phyloP scores from a whole-genome alignment of 1,284 basidiomycete species.

The Trichosporon inkin region DNA sequence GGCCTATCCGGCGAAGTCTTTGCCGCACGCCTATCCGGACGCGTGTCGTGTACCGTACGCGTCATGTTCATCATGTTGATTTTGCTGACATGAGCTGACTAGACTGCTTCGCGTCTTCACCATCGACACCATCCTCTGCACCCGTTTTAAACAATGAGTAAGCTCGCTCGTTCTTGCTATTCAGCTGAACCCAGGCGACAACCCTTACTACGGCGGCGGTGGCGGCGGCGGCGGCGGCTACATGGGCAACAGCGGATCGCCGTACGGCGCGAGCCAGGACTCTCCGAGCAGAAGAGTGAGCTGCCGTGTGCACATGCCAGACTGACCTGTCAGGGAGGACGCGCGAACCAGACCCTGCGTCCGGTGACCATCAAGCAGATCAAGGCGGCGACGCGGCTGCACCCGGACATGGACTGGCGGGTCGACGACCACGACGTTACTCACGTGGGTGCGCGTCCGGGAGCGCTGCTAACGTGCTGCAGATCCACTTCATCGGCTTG shows the following conservation, averaged over 20 bases:
- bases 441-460: neutral
- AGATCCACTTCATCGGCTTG: slow-evolving; percentile 69
- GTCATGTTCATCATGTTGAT: slow-evolving; percentile 14
- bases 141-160: slow-evolving; percentile 17
- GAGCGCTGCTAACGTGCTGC: neutral
- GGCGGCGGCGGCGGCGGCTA: slow-evolving; percentile 35
- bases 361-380: slow-evolving; percentile 84
- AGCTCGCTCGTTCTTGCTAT: neutral
- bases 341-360: slow-evolving; percentile 62
- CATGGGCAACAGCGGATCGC: slow-evolving; percentile 36
- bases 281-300: slow-evolving; percentile 36
- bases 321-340: slow-evolving; percentile 32
- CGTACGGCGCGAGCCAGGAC: slow-evolving; percentile 39
- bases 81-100: slow-evolving; percentile 2
- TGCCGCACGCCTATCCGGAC: neutral
- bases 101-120: slow-evolving; percentile 6
- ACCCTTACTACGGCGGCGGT: slow-evolving; percentile 45
- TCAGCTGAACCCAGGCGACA: slow-evolving; percentile 31
- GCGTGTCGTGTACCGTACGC: slow-evolving; percentile 13
- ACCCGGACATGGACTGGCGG: slow-evolving; percentile 82
- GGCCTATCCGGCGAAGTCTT: neutral
- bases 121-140: slow-evolving; percentile 1
- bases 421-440: slow-evolving; percentile 76
- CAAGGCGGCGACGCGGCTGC: slow-evolving; percentile 68
- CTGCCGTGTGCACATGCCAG: too few species aligned